Conservation (phyloP, 2,329 filamentous ascomycete species). For the Botrytis tulipae region DNA sequence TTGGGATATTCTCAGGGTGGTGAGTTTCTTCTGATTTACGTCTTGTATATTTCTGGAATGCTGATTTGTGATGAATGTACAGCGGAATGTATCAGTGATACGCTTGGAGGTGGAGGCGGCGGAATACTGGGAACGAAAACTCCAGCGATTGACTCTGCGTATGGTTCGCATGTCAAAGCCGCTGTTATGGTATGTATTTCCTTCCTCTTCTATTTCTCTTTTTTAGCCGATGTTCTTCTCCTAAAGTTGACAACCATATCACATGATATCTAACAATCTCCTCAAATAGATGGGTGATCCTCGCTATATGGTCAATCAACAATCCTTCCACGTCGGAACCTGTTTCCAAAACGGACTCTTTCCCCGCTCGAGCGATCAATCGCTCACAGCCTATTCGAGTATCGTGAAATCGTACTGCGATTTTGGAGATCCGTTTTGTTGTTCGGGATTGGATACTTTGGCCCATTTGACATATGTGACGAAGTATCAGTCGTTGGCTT, state of each 20-base stretch:
- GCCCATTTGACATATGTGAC: not conserved
- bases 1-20: conserved; percentile 11
- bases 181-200: not conserved
- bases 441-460: not conserved
- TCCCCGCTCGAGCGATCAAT: conserved; percentile 6
- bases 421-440: conserved; percentile 12
- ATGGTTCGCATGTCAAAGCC: not conserved
- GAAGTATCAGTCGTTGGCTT: not conserved
- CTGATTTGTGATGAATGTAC: not conserved
- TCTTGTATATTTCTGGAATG: not conserved
- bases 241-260: not conserved
- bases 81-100: conserved; percentile 13
- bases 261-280: not conserved
- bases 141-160: not conserved
- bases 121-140: not conserved
- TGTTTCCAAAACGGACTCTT: conserved; percentile 14
- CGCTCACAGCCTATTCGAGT: not conserved
- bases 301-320: not conserved
- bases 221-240: rapidly evolving
- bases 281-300: not conserved
- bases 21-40: not conserved
- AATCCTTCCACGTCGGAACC: conserved; percentile 2
- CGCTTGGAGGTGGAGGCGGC: not conserved
- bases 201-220: not conserved
- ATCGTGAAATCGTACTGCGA: conserved; percentile 3